Conservation (phyloP, 1,139 yeast genomes). For the Debaryomyces fabryi region DNA sequence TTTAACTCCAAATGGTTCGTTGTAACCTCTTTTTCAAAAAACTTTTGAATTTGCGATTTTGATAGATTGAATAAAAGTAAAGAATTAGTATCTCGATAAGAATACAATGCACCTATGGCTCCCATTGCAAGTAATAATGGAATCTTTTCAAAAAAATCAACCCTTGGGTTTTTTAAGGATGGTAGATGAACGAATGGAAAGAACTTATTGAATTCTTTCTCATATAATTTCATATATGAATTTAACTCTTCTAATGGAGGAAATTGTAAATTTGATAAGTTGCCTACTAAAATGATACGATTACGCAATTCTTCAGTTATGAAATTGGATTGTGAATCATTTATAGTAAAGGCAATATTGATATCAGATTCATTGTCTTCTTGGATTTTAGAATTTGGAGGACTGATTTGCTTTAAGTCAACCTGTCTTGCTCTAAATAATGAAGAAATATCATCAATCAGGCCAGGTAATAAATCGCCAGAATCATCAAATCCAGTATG, state of each 20-base stretch:
- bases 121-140: slow-evolving; percentile 83
- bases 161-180: slow-evolving; percentile 58
- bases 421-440: slow-evolving; percentile 63
- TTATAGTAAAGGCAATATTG: slow-evolving; percentile 6
- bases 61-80: slow-evolving; percentile 76
- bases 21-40: slow-evolving; percentile 61
- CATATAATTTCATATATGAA: slow-evolving; percentile 69
- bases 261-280: slow-evolving; percentile 55
- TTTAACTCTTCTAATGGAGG: slow-evolving; percentile 78
- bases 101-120: slow-evolving; percentile 85
- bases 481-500: slow-evolving; percentile 61
- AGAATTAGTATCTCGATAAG: slow-evolving; percentile 79
- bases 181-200: slow-evolving; percentile 84
- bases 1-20: slow-evolving; percentile 53
- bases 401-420: slow-evolving; percentile 48
- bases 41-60: slow-evolving; percentile 74
- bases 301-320: slow-evolving; percentile 56
- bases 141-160: slow-evolving; percentile 61
- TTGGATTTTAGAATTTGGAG: slow-evolving; percentile 8
- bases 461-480: slow-evolving; percentile 19
- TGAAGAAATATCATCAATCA: slow-evolving; percentile 42
- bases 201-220: slow-evolving; percentile 73
- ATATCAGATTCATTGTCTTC: slow-evolving; percentile 9
- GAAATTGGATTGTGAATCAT: slow-evolving; percentile 19
- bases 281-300: slow-evolving; percentile 55